These are phyloP conservation scores for Suillus brevipes DNA, from an alignment of 768 basidiomycete species.

Conservation along the genomic window DNA sequence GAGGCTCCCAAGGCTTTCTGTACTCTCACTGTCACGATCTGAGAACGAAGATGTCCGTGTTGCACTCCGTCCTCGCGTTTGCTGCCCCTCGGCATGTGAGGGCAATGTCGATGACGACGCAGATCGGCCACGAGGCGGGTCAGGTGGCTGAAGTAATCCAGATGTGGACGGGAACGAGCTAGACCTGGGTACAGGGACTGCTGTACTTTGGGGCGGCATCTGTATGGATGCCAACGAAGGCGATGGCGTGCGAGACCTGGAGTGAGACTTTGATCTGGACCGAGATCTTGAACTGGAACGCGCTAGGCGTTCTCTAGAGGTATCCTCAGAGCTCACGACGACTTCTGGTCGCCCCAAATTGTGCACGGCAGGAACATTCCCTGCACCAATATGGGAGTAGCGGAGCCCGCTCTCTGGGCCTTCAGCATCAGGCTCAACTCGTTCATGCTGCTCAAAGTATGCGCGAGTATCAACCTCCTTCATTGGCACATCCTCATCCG, in stretches of 20 bases:
- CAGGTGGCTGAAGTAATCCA: slow-evolving; percentile 28
- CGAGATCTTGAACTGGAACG: slow-evolving; percentile 32
- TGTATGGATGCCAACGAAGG: slow-evolving; percentile 28
- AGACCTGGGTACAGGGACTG: slow-evolving; percentile 14
- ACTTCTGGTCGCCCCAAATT: slow-evolving; percentile 28
- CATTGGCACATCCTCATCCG: slow-evolving; percentile 4
- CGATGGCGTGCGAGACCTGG: slow-evolving; percentile 48
- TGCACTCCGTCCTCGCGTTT: slow-evolving; percentile 51
- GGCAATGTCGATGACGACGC: slow-evolving; percentile 36
- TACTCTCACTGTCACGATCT: slow-evolving; percentile 43
- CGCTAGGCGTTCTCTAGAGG: slow-evolving; percentile 30
- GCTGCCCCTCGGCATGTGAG: slow-evolving; percentile 32
- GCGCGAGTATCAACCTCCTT: slow-evolving; percentile 10
- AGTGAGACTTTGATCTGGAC: slow-evolving; percentile 37
- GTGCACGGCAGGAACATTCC: slow-evolving; percentile 13
- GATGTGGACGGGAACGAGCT: slow-evolving; percentile 19
- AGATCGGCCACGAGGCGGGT: slow-evolving; percentile 27
- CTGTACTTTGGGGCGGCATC: slow-evolving; percentile 13
- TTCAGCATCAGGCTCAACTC: slow-evolving; percentile 21
- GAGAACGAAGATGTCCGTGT: slow-evolving; percentile 58
- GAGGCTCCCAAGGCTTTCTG: slow-evolving; percentile 40
- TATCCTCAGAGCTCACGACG: slow-evolving; percentile 38
- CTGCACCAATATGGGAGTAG: slow-evolving; percentile 19
- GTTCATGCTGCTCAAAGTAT: slow-evolving; percentile 19
- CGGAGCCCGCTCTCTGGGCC: slow-evolving; percentile 13